Conservation (phyloP, 805 yeast species). For the Priceomyces carsonii region DNA sequence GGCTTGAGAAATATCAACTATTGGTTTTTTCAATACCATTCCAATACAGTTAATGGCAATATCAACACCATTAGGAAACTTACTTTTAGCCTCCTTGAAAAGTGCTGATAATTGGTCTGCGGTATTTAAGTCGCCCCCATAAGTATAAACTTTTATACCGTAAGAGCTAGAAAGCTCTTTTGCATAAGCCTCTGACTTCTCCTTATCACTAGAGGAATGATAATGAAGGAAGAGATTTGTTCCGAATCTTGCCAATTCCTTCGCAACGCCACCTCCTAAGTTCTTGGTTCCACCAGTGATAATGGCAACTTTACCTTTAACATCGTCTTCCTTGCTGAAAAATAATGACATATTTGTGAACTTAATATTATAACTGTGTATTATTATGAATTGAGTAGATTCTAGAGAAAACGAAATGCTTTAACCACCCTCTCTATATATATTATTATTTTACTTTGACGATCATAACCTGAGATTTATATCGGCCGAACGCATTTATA, state of each 20-base stretch:
- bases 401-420: too few relatives aligned
- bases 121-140: conserved; percentile 43
- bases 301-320: conserved; percentile 50
- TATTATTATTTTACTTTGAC: too few relatives aligned
- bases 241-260: conserved; percentile 56
- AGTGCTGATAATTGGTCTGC: conserved; percentile 45
- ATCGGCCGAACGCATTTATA: too few relatives aligned
- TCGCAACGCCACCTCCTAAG: conserved; percentile 54
- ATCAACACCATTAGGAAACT: conserved; percentile 52
- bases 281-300: conserved; percentile 66
- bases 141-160: conserved; percentile 42
- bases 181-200: conserved; percentile 36
- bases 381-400: too few relatives aligned
- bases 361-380: too few relatives aligned
- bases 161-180: conserved; percentile 32
- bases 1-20: conserved; percentile 49
- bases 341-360: conserved; percentile 15
- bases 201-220: conserved; percentile 45
- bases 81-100: conserved; percentile 45
- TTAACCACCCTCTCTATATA: too few relatives aligned
- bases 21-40: conserved; percentile 61
- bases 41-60: conserved; percentile 71
- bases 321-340: conserved; percentile 11
- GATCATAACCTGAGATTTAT: too few relatives aligned
- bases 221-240: conserved; percentile 55